Conservation (phyloP, 2,329 filamentous ascomycete species). For the Exophiala mesophila region DNA sequence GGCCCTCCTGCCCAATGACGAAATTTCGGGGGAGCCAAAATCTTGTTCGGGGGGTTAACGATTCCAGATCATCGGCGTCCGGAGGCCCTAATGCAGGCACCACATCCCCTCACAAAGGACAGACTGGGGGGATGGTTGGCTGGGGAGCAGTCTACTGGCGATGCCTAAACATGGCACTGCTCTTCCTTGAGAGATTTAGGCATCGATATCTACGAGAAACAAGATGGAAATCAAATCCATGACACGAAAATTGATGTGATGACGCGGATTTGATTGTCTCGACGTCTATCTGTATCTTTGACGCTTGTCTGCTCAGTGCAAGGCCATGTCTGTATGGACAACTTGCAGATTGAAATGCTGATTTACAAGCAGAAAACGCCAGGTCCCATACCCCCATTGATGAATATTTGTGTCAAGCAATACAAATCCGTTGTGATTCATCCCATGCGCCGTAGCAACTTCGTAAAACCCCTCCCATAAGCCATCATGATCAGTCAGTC, state of each 20-base stretch:
- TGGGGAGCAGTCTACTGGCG: no score
- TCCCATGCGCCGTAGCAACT: constrained; percentile 22
- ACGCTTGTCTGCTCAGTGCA: constrained; percentile 19
- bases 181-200: no score
- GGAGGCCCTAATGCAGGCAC: constrained; percentile 2
- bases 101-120: no score
- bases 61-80: neutral
- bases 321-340: constrained; percentile 17
- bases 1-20: constrained; percentile 10
- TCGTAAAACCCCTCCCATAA: constrained; percentile 21
- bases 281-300: constrained; percentile 20
- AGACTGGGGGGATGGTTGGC: no score
- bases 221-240: no score
- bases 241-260: no score
- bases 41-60: neutral
- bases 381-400: constrained; percentile 19
- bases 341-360: constrained; percentile 16
- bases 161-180: no score
- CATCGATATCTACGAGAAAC: no score
- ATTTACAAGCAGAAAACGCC: constrained; percentile 25
- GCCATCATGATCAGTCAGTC: constrained; percentile 17
- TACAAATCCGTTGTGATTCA: constrained; percentile 24
- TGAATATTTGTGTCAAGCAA: constrained; percentile 19
- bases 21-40: neutral
- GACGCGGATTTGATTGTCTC: constrained; percentile 21